phyloP scores from a whole-genome alignment of 2,329 filamentous ascomycete species.

The Incumbomyces lentus region DNA sequence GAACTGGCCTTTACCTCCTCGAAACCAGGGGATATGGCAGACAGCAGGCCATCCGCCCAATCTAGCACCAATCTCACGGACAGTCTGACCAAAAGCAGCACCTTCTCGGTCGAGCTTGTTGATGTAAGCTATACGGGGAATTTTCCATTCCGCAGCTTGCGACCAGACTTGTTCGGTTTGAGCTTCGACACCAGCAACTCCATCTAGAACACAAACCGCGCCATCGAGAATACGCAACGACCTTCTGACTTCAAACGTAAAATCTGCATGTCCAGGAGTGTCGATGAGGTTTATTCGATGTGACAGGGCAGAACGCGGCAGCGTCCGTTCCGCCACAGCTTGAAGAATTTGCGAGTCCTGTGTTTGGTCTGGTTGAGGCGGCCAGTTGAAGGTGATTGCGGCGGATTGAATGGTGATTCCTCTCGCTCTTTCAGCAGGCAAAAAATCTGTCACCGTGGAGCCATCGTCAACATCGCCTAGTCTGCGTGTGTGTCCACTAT shows the following conservation, averaged over 20 bases:
- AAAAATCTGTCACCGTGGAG: conserved; percentile 92
- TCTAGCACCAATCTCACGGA: conserved; percentile 72
- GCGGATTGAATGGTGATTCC: conserved; percentile 98
- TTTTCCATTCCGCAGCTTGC: conserved; percentile 74
- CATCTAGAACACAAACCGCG: conserved; percentile 85
- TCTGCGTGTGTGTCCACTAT: conserved; percentile 77
- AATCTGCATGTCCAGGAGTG: conserved; percentile 96
- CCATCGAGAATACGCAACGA: conserved; percentile 82
- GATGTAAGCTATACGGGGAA: conserved; percentile 71
- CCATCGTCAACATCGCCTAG: conserved; percentile 94
- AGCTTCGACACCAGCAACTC: conserved; percentile 87
- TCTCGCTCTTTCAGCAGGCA: conserved; percentile 80
- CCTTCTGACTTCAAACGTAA: conserved; percentile 96
- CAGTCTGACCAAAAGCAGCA: conserved; percentile 69
- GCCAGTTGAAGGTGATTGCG: conserved; percentile 92
- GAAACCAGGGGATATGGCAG: conserved; percentile 93
- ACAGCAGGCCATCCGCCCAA: conserved; percentile 78
- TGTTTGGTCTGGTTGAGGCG: conserved; percentile 39
- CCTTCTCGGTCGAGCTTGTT: conserved; percentile 82
- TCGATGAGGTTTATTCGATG: conserved; percentile 88
- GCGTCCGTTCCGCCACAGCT: conserved; percentile 10
- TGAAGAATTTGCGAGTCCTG: conserved; percentile 24
- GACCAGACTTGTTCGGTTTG: conserved; percentile 96
- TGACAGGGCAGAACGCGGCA: conserved; percentile 42
- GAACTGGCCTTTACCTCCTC: conserved; percentile 60